Evolutionary conservation across 129 eudicot species (phyloP).

Genomic region (Lactuca saligna): DNA sequence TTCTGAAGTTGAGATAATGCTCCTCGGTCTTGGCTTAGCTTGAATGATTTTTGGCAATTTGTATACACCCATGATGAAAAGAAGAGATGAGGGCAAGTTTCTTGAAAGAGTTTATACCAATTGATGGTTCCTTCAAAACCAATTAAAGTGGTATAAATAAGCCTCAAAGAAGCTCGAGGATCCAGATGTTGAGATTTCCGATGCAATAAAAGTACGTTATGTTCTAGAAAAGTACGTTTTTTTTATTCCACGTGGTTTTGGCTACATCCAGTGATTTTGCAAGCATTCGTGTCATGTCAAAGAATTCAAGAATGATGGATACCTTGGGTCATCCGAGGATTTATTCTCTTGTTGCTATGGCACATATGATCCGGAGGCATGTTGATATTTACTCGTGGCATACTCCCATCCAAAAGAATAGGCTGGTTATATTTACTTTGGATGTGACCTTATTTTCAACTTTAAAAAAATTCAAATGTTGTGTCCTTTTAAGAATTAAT

Average conservation of each 20-base stretch:
- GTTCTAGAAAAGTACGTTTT: conserved; percentile 1
- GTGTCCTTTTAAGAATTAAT: too few species aligned
- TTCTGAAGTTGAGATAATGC: conserved; percentile 11
- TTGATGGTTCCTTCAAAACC: not conserved
- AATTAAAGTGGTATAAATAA: conserved; percentile 9
- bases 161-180: conserved; percentile 2
- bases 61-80: conserved; percentile 25
- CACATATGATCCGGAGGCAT: not conserved
- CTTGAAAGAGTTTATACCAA: not conserved
- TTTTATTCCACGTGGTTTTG: conserved; percentile 5
- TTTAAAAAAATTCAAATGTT: too few species aligned
- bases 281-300: not conserved
- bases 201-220: not conserved
- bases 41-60: conserved; percentile 13
- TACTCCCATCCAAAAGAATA: too few species aligned
- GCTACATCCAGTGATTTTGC: not conserved
- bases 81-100: not conserved
- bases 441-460: too few species aligned
- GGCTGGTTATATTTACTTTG: too few species aligned
- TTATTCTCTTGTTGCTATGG: not conserved
- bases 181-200: too few species aligned
- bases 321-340: not conserved
- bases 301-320: not conserved
- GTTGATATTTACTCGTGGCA: too few species aligned
- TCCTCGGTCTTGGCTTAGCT: conserved; percentile 7